Percentiles rank a stretch among this genome's conserved stretches.
These are phyloP conservation scores for Glomus cerebriforme DNA, from an alignment of 192 early-diverging fungal genomes.

Conservation along the genomic window DNA sequence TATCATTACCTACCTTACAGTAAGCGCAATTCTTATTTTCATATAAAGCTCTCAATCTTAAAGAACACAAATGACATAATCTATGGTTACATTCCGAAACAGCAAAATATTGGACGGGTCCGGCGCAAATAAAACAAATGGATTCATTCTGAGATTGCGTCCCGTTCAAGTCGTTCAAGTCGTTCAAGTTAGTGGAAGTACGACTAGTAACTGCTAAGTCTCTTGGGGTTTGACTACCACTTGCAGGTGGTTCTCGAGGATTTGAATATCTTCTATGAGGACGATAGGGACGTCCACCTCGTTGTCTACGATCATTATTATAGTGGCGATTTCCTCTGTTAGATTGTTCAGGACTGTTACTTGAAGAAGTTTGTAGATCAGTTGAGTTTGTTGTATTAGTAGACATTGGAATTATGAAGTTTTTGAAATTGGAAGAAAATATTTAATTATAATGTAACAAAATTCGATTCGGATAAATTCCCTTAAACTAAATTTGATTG, in stretches of 20 bases:
- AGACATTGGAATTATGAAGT: background rate
- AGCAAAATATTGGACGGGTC: constrained; percentile 76
- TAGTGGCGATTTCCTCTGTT: background rate
- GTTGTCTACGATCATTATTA: background rate
- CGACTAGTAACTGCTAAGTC: constrained; percentile 32
- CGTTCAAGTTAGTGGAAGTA: constrained; percentile 37
- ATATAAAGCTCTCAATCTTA: constrained; percentile 87
- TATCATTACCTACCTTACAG: constrained; percentile 72
- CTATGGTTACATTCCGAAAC: constrained; percentile 89
- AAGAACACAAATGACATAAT: constrained; percentile 91
- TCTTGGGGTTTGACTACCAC: background rate
- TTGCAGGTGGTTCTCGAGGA: background rate
- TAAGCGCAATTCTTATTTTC: constrained; percentile 83
- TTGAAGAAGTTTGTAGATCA: background rate
- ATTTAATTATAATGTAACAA: background rate
- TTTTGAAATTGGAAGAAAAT: background rate
- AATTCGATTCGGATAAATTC: background rate
- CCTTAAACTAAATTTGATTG: too few relatives aligned
- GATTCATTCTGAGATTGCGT: constrained; percentile 16
- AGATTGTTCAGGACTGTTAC: background rate
- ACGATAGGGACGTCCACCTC: constrained; percentile 1
- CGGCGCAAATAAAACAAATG: constrained; percentile 89
- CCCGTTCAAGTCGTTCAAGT: background rate
- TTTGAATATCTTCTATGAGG: background rate
- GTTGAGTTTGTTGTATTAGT: background rate